Percentiles rank a stretch among this genome's conserved stretches.
Evolutionary conservation across 306 rosid species (phyloP).

Genomic region (Parietaria judaica): DNA sequence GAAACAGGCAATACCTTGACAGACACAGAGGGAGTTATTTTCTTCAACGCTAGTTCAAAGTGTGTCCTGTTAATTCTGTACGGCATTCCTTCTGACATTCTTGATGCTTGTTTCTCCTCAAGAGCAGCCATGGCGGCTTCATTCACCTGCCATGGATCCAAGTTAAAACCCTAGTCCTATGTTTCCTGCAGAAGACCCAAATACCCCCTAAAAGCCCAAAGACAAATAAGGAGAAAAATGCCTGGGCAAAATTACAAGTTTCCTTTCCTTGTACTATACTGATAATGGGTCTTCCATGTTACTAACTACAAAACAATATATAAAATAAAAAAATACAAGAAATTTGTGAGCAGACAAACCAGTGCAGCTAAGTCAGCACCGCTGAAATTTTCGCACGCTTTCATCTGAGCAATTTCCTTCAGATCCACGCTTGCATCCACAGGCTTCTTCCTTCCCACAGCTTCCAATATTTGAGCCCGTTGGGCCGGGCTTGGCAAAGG

Average conservation of each 20-base stretch:
- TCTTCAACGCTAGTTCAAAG: constrained; percentile 17
- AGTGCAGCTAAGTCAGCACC: constrained; percentile 78
- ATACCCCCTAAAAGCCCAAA: too few species aligned
- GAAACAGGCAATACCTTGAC: constrained; percentile 11
- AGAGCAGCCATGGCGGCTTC: constrained; percentile 69
- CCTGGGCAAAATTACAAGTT: too few species aligned
- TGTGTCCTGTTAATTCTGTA: constrained; percentile 16
- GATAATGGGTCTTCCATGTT: too few species aligned
- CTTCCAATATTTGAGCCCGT: constrained; percentile 58
- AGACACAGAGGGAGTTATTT: constrained; percentile 19
- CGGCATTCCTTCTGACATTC: constrained; percentile 1
- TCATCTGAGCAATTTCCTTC: constrained; percentile 41
- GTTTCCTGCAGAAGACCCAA: too few species aligned
- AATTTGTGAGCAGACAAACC: constrained; percentile 36
- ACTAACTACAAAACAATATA: background rate
- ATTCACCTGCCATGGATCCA: constrained; percentile 37
- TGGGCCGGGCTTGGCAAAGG: constrained; percentile 56
- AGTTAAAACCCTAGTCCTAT: too few species aligned
- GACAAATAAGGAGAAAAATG: too few species aligned
- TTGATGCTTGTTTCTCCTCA: constrained; percentile 35
- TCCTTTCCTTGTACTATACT: too few species aligned
- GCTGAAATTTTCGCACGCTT: constrained; percentile 62
- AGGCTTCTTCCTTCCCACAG: constrained; percentile 54
- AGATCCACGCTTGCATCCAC: constrained; percentile 56
- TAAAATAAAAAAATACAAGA: too few species aligned